Evolutionary conservation across 345 rosid genomes (phyloP), one percentile per base, ranked within the genome.

Genomic region (Brassica nigra): DNA sequence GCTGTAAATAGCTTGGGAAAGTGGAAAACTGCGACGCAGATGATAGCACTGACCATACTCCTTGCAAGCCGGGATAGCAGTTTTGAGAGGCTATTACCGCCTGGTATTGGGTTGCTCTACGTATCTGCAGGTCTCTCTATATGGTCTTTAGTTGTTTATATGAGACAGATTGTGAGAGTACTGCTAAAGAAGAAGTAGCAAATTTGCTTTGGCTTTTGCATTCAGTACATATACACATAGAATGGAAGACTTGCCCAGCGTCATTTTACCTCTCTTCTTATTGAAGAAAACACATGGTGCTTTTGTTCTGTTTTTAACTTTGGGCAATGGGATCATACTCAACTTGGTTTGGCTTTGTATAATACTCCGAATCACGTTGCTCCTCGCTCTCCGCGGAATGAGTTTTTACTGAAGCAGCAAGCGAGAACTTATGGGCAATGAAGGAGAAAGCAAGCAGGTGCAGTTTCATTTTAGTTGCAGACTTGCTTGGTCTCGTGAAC

Each of bases 1-100:
- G 98, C 99, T 36, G 98, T 95, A 76, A 95, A 90, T 88, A 95
- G 87, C 77, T 83, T 95, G 86, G 99, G 99, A 58, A 95, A 95
- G 80, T 93, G 98, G 99, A 95, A 95, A 90, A 95, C 99, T 9
- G 99, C 99, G 11, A 84, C 96, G 27, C 99, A 95, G 87, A 95
- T 95, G 99, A 85, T 73, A 79, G 98, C 99, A 1, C 78, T 95
- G 71, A 91, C 91, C 74, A 89, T 95, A 85, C 93, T 95, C 29
- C 86, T 95, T 71, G 96, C 95, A 57, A 88, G 91, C 71, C 87
- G 93, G 83, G 97, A 93, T 78, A 87, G 86, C 90, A 91, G 95
- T 81, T 76, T 85, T 27, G 91, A 86, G 82, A 88, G 86, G 66
- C 79, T 91, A 55, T 87, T 88, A 78, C 86, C 87, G 75, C 84